A percentile compares a stretch with the other conserved stretches of the same genome.
phyloP scores from a whole-genome alignment of 306 rosid species.

The Medicago ruthenica region DNA sequence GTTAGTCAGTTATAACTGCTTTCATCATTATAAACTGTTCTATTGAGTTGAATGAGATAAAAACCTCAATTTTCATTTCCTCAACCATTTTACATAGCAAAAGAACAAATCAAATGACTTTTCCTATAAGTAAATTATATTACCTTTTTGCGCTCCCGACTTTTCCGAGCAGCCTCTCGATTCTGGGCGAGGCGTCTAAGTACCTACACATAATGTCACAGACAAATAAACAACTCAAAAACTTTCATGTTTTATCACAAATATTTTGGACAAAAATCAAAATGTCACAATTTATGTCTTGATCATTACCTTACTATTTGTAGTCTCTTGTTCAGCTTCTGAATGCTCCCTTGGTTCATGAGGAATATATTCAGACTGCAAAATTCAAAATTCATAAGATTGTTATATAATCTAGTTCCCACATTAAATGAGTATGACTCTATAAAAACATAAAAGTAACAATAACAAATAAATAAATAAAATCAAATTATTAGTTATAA shows the following conservation, averaged over 20 bases:
- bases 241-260: slow-evolving; percentile 26
- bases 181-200: slow-evolving; percentile 83
- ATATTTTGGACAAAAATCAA: not conserved
- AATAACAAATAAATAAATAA: not conserved
- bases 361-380: slow-evolving; percentile 62
- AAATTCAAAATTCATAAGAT: slow-evolving; percentile 43
- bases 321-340: slow-evolving; percentile 64
- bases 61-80: not conserved
- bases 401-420: slow-evolving; percentile 33
- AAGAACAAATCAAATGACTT: not conserved
- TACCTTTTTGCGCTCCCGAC: slow-evolving; percentile 83
- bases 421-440: slow-evolving; percentile 29
- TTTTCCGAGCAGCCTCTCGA: slow-evolving; percentile 90
- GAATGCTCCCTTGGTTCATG: slow-evolving; percentile 58
- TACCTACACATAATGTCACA: slow-evolving; percentile 49
- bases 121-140: slow-evolving; percentile 21
- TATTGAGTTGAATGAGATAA: not conserved
- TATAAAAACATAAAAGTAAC: not conserved
- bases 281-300: slow-evolving; percentile 14
- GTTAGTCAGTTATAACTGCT: not conserved
- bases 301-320: slow-evolving; percentile 67
- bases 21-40: too few species aligned
- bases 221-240: slow-evolving; percentile 23
- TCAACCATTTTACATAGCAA: slow-evolving; percentile 3
- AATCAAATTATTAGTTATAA: not conserved